A percentile compares a stretch with the other conserved stretches of the same genome.
Conservation (phyloP, 2,329 filamentous ascomycete genomes). For the Seiridium cupressi region DNA sequence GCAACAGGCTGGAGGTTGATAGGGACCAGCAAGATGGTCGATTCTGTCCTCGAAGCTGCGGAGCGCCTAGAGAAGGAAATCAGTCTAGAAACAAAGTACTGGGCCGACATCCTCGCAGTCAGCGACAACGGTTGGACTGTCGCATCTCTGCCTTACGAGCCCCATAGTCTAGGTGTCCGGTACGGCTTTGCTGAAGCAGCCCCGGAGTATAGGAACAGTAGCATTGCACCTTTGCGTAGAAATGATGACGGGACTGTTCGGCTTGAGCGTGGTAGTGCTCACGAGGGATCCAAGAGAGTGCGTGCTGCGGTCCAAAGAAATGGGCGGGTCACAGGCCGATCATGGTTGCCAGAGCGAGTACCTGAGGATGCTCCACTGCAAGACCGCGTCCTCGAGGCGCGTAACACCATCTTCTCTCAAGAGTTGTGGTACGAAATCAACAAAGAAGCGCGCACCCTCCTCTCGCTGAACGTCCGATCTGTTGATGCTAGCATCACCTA, state of each 20-base stretch:
- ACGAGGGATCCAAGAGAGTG: conserved; percentile 56
- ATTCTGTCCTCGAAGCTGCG: conserved; percentile 71
- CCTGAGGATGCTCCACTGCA: conserved; percentile 61
- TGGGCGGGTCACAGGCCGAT: conserved; percentile 57
- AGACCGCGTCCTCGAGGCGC: conserved; percentile 68
- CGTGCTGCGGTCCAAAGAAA: conserved; percentile 64
- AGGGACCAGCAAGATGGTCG: conserved; percentile 71
- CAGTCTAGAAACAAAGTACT: conserved; percentile 78
- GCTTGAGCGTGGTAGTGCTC: conserved; percentile 62
- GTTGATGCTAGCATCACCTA: conserved; percentile 58
- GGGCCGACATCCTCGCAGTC: conserved; percentile 80
- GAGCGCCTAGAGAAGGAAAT: conserved; percentile 74
- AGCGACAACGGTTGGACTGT: conserved; percentile 85
- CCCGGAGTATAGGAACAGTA: conserved; percentile 62
- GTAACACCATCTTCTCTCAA: conserved; percentile 77
- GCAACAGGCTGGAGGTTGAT: conserved; percentile 75
- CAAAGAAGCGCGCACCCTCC: conserved; percentile 73
- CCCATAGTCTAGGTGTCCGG: conserved; percentile 75
- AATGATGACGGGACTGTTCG: conserved; percentile 71
- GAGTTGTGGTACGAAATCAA: conserved; percentile 90
- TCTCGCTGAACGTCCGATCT: conserved; percentile 67
- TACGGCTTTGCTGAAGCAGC: conserved; percentile 83
- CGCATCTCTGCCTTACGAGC: conserved; percentile 71
- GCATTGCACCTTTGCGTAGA: conserved; percentile 77
- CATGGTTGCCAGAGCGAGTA: conserved; percentile 48